Evolutionary conservation across 176 grass and related monocot species (phyloP).

Genomic region (Metroxylon sagu): DNA sequence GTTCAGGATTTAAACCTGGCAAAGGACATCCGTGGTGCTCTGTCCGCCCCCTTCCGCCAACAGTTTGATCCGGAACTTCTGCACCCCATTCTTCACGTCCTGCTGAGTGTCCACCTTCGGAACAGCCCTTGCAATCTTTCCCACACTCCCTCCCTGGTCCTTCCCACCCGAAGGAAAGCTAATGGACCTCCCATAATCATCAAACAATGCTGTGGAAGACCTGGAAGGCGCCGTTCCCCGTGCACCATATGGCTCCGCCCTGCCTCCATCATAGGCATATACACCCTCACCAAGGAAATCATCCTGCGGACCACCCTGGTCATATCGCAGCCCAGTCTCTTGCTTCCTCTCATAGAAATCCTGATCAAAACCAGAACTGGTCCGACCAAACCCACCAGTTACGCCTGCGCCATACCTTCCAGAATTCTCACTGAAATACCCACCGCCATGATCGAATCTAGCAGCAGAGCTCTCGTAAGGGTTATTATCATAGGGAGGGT

Average conservation of each 20-base stretch:
- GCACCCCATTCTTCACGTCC: slow-evolving; percentile 74
- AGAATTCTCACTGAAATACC: slow-evolving; percentile 2
- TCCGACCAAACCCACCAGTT: slow-evolving; percentile 31
- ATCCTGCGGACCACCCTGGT: slow-evolving; percentile 12
- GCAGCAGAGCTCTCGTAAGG: slow-evolving; percentile 13
- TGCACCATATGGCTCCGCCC: slow-evolving; percentile 55
- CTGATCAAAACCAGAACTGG: slow-evolving; percentile 32
- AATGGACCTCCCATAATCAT: slow-evolving; percentile 94
- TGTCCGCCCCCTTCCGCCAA: slow-evolving; percentile 68
- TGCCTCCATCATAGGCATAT: slow-evolving; percentile 67
- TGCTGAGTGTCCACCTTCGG: slow-evolving; percentile 67
- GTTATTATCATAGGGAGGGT: slow-evolving; percentile 48
- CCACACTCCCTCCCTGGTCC: slow-evolving; percentile 30
- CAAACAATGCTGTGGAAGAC: slow-evolving; percentile 50
- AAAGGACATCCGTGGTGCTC: slow-evolving; percentile 82
- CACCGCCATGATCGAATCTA: not conserved
- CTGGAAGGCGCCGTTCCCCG: slow-evolving; percentile 65
- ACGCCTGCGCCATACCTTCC: slow-evolving; percentile 1
- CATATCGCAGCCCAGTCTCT: slow-evolving; percentile 2
- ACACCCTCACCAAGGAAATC: slow-evolving; percentile 56
- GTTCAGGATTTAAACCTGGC: slow-evolving; percentile 39
- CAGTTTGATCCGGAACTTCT: slow-evolving; percentile 90
- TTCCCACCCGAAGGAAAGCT: slow-evolving; percentile 30
- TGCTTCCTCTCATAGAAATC: slow-evolving; percentile 38
- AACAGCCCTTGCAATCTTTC: slow-evolving; percentile 79